These are phyloP conservation scores for Sarocladium kiliense DNA, from an alignment of 2,329 filamentous ascomycete genomes.

Conservation along the genomic window DNA sequence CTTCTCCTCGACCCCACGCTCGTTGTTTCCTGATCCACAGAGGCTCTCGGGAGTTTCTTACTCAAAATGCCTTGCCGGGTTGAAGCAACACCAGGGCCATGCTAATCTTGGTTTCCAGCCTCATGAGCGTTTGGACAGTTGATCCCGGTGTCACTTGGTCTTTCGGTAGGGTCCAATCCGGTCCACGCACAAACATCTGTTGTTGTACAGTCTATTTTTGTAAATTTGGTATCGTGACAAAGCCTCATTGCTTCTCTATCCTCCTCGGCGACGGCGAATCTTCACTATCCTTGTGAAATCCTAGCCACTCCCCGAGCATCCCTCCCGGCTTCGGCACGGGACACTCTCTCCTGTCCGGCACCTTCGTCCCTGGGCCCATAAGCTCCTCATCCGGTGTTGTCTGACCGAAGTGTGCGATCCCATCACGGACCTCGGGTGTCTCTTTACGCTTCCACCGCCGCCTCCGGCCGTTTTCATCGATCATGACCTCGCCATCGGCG, in stretches of 20 bases:
- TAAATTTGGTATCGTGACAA: neutral
- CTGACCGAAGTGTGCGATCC: constrained; percentile 43
- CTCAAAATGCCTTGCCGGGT: neutral
- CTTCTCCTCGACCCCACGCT: neutral
- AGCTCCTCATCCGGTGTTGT: constrained; percentile 28
- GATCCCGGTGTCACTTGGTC: neutral
- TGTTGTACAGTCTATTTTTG: constrained; percentile 9
- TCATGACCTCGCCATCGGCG: constrained; percentile 59
- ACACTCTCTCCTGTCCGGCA: constrained; percentile 64
- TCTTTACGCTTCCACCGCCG: constrained; percentile 38
- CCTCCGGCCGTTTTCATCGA: constrained; percentile 40
- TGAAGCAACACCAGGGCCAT: neutral
- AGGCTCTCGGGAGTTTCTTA: neutral
- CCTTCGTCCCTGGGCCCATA: constrained; percentile 19
- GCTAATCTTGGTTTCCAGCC: no score
- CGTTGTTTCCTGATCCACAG: neutral
- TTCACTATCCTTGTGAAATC: constrained; percentile 48
- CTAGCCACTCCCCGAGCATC: constrained; percentile 68
- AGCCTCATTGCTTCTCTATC: constrained; percentile 18
- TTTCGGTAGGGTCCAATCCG: neutral
- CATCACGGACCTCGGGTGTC: constrained; percentile 34
- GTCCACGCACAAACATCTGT: neutral
- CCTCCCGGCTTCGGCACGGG: constrained; percentile 88
- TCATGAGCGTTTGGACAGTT: neutral
- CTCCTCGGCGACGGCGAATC: constrained; percentile 12